Evolutionary conservation across 2,329 filamentous ascomycete species (phyloP).

Genomic region (Trichoderma sp.): DNA sequence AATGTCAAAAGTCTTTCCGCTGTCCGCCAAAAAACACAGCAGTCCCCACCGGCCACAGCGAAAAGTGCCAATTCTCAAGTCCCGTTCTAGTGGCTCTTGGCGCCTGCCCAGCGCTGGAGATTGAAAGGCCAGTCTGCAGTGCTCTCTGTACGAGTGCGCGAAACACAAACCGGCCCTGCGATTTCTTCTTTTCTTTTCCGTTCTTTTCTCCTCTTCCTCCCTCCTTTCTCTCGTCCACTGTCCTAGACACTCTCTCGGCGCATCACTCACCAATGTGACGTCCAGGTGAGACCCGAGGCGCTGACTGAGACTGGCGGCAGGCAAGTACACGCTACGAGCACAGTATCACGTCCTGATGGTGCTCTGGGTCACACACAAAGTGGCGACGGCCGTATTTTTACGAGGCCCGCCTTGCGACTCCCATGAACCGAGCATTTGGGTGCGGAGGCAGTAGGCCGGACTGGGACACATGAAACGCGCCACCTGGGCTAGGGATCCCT

Average conservation of each 20-base stretch:
- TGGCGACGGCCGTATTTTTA: not conserved
- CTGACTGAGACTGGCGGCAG: conserved; percentile 7
- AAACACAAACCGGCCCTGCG: not conserved
- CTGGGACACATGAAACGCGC: conserved; percentile 30
- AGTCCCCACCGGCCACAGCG: not conserved
- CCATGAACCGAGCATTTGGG: conserved; percentile 23
- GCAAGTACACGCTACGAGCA: not conserved
- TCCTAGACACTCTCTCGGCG: not conserved
- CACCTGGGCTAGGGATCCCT: conserved; percentile 27
- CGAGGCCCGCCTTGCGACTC: not conserved
- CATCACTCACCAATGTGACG: not conserved
- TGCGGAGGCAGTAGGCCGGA: conserved; percentile 24
- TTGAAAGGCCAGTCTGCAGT: not conserved
- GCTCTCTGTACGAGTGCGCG: not conserved
- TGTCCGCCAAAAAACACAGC: not conserved
- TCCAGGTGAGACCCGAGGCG: not conserved
- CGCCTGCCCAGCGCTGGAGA: not conserved
- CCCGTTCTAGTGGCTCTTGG: not conserved
- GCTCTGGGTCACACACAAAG: not conserved
- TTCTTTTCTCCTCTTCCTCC: not conserved
- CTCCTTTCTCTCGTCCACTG: not conserved
- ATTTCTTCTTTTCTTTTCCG: not conserved
- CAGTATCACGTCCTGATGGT: not conserved
- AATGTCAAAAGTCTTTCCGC: not conserved
- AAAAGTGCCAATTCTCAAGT: not conserved